These are phyloP conservation scores for Cerioporus squamosus DNA, from an alignment of 1,284 basidiomycete species.

Conservation along the genomic window DNA sequence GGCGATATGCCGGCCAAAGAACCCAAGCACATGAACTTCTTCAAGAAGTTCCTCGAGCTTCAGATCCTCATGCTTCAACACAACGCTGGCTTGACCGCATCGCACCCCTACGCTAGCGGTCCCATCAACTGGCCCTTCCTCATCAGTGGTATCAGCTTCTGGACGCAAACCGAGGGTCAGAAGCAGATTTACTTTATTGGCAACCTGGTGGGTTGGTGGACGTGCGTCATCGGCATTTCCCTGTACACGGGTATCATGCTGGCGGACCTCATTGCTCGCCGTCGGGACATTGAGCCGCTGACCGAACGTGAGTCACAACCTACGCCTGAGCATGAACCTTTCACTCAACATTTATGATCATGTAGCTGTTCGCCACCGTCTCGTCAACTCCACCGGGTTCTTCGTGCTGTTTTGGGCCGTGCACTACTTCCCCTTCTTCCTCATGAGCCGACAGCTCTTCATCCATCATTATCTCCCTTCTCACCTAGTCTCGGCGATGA, in stretches of 20 bases:
- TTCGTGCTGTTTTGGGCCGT: conserved; percentile 94
- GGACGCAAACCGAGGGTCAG: conserved; percentile 85
- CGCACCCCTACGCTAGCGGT: conserved; percentile 93
- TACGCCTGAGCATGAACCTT: neutral
- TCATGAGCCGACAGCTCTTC: conserved; percentile 97
- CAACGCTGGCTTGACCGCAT: conserved; percentile 93
- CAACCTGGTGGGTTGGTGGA: conserved; percentile 96
- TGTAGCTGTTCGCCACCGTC: conserved; percentile 84
- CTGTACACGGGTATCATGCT: conserved; percentile 90
- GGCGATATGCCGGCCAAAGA: conserved; percentile 59
- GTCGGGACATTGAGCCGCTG: conserved; percentile 86
- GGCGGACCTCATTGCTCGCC: conserved; percentile 88
- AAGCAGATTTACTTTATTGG: conserved; percentile 98
- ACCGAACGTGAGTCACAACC: conserved; percentile 69
- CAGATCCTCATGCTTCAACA: conserved; percentile 97
- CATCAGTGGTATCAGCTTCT: conserved; percentile 95
- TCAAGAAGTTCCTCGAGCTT: conserved; percentile 93
- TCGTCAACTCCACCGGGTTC: conserved; percentile 96
- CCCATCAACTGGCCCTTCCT: conserved; percentile 99
- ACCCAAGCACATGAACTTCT: conserved; percentile 86
- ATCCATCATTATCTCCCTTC: conserved; percentile 98
- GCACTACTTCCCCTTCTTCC: conserved; percentile 98
- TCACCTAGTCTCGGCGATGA: conserved; percentile 88
- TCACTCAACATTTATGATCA: conserved; percentile 7
- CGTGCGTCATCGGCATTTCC: conserved; percentile 82